Percentiles rank a stretch among this genome's conserved stretches.
These are phyloP conservation scores for Fusarium transvaalense DNA, from an alignment of 2,329 filamentous ascomycete species.

Conservation along the genomic window DNA sequence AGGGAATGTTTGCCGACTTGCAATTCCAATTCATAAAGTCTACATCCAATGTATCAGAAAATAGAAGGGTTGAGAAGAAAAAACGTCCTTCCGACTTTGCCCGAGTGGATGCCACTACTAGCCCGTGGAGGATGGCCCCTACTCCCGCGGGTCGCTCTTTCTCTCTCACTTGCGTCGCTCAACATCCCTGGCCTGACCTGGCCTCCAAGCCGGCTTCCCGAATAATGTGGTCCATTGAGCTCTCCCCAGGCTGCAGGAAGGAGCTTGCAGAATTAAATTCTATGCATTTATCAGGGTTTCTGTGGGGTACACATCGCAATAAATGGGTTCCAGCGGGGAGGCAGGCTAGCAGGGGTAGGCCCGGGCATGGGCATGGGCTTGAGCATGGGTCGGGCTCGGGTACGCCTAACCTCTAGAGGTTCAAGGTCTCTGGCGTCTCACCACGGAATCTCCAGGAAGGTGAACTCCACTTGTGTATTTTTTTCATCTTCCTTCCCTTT, in stretches of 20 bases:
- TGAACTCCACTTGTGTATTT: slow-evolving; percentile 24
- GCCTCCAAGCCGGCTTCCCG: slow-evolving; percentile 30
- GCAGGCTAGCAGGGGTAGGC: slow-evolving; percentile 6
- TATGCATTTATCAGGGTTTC: slow-evolving; percentile 35
- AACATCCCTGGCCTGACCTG: slow-evolving; percentile 8
- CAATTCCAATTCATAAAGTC: slow-evolving; percentile 31
- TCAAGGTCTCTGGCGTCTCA: slow-evolving; percentile 48
- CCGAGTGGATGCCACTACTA: slow-evolving; percentile 43
- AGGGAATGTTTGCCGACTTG: slow-evolving; percentile 37
- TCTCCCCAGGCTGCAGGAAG: slow-evolving; percentile 35
- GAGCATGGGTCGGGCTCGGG: slow-evolving; percentile 39
- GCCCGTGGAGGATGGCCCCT: slow-evolving; percentile 18
- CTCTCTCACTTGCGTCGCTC: slow-evolving; percentile 31
- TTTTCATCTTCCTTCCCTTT: not conserved
- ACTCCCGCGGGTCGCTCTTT: slow-evolving; percentile 41
- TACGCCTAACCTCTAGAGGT: slow-evolving; percentile 50
- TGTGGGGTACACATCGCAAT: slow-evolving; percentile 3
- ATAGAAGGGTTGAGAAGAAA: too few relatives aligned
- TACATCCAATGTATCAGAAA: slow-evolving; percentile 18
- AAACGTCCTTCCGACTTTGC: slow-evolving; percentile 43
- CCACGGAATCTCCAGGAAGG: slow-evolving; percentile 44
- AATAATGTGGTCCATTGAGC: slow-evolving; percentile 22
- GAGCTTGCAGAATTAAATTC: slow-evolving; percentile 23
- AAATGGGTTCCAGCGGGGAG: not conserved
- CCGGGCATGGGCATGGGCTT: too few relatives aligned